phyloP scores from a whole-genome alignment of 2,329 filamentous ascomycete species.

The Aspergillus piperis region DNA sequence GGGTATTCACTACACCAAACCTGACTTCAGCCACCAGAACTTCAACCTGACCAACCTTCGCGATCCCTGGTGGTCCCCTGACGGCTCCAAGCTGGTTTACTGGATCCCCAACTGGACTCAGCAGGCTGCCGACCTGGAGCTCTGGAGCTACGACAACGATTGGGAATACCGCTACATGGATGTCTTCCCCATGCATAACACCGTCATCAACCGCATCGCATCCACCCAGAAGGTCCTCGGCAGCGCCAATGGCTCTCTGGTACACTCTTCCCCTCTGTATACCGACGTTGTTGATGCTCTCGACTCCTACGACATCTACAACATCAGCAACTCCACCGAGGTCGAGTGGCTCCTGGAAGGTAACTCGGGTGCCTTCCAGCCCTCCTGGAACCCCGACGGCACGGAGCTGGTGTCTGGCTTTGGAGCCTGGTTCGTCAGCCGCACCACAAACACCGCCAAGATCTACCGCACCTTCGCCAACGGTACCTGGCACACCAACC shows the following conservation, averaged over 20 bases:
- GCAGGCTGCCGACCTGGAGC: conserved; percentile 30
- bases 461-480: conserved; percentile 13
- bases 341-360: conserved; percentile 1
- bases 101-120: conserved; percentile 25
- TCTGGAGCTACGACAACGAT: conserved; percentile 44
- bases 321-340: neutral
- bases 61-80: conserved; percentile 37
- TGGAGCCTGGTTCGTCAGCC: conserved; percentile 44
- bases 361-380: conserved; percentile 27
- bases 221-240: conserved; percentile 46
- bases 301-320: conserved; percentile 4
- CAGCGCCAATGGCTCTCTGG: conserved; percentile 37
- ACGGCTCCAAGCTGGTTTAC: conserved; percentile 30
- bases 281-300: conserved; percentile 24
- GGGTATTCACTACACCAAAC: conserved; percentile 4
- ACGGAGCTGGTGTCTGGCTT: conserved; percentile 43
- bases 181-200: conserved; percentile 42
- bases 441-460: conserved; percentile 19
- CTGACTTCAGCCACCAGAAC: neutral
- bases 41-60: conserved; percentile 6
- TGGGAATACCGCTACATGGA: conserved; percentile 50
- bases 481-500: conserved; percentile 29
- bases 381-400: conserved; percentile 42
- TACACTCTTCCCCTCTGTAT: conserved; percentile 27
- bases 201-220: conserved; percentile 29